Evolutionary conservation across 2,329 filamentous ascomycete species (phyloP).

Genomic region (Sphaerostilbella broomeana): DNA sequence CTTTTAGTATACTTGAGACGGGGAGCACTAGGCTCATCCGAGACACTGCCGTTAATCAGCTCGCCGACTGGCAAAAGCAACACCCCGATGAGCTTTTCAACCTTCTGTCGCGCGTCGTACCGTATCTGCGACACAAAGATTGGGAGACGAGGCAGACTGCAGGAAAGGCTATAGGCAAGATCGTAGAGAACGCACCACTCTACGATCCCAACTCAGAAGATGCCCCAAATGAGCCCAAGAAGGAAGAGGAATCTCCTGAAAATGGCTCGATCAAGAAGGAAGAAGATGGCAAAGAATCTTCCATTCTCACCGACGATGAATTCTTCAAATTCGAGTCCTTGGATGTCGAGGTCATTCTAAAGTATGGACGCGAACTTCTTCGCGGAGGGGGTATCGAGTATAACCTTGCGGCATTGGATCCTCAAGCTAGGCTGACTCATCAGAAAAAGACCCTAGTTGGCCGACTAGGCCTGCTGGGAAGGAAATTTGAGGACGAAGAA

Average conservation of each 20-base stretch:
- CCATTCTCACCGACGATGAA: slow-evolving; percentile 45
- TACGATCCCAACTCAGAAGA: slow-evolving; percentile 86
- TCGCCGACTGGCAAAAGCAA: slow-evolving; percentile 96
- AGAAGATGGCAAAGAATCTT: slow-evolving; percentile 50
- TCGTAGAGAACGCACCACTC: slow-evolving; percentile 77
- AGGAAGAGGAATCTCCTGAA: slow-evolving; percentile 29
- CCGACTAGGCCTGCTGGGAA: slow-evolving; percentile 76
- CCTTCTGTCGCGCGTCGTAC: slow-evolving; percentile 85
- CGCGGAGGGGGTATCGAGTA: slow-evolving; percentile 84
- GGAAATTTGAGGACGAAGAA: slow-evolving; percentile 79
- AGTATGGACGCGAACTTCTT: slow-evolving; percentile 74
- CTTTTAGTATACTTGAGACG: slow-evolving; percentile 78
- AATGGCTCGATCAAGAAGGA: slow-evolving; percentile 52
- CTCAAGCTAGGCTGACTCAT: slow-evolving; percentile 70
- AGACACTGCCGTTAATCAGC: slow-evolving; percentile 92
- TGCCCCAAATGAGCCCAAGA: slow-evolving; percentile 36
- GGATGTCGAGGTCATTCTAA: slow-evolving; percentile 73
- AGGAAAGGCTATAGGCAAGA: slow-evolving; percentile 89
- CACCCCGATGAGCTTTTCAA: slow-evolving; percentile 98
- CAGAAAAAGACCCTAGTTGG: slow-evolving; percentile 83
- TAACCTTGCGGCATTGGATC: slow-evolving; percentile 72
- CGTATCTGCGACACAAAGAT: slow-evolving; percentile 87
- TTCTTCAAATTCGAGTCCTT: slow-evolving; percentile 67
- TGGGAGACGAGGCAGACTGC: slow-evolving; percentile 96
- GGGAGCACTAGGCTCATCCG: slow-evolving; percentile 93